Evolutionary conservation across 257 asterid species (phyloP).

Genomic region (Scutellaria minor): DNA sequence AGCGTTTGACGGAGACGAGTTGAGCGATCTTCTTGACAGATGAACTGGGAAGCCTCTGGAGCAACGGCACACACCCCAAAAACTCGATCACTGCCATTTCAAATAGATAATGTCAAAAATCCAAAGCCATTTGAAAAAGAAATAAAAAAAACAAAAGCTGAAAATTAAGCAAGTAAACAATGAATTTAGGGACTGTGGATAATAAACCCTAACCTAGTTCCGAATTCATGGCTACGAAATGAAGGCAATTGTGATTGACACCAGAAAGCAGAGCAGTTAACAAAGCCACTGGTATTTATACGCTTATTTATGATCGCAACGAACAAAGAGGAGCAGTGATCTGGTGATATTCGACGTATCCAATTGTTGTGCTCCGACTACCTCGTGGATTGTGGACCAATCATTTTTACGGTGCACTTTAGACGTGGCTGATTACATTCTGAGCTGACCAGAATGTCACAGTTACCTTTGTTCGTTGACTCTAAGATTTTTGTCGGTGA

Average conservation of each 20-base stretch:
- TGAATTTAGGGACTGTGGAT: not conserved
- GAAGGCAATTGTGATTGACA: not conserved
- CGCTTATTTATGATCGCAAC: not conserved
- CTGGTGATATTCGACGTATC: not conserved
- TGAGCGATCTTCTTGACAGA: slow-evolving; percentile 77
- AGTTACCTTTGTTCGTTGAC: too few species aligned
- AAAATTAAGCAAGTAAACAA: not conserved
- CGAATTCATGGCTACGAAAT: slow-evolving; percentile 33
- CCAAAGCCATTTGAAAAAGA: not conserved
- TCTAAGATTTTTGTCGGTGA: too few species aligned
- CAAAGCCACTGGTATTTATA: slow-evolving; percentile 5
- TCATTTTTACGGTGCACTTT: not conserved
- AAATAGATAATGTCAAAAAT: not conserved
- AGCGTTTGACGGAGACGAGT: slow-evolving; percentile 61
- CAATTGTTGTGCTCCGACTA: not conserved
- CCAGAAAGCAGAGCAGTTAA: not conserved
- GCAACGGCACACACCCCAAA: slow-evolving; percentile 87
- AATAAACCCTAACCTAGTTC: slow-evolving; percentile 34
- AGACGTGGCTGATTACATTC: not conserved
- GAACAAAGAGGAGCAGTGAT: not conserved
- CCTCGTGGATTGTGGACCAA: not conserved
- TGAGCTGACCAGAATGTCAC: too few species aligned
- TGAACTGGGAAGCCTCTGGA: slow-evolving; percentile 84
- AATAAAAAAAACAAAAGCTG: not conserved
- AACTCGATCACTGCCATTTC: slow-evolving; percentile 74